Percentiles rank a stretch among this genome's conserved stretches.
Conservation (phyloP, 305 asterid genomes). For the Withania somnifera region DNA sequence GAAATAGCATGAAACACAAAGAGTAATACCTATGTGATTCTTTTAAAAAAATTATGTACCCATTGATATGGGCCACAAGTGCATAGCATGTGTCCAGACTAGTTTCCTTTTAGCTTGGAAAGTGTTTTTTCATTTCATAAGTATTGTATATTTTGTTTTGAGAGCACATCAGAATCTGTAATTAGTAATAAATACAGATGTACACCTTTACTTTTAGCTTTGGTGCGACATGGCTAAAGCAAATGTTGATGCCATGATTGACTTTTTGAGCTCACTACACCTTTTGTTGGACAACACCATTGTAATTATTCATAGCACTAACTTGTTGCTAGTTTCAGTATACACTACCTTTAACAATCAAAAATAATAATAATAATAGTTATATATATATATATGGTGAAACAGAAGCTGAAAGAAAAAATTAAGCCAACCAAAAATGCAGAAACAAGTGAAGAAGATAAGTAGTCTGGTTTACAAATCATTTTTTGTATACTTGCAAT, state of each 20-base stretch:
- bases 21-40: no score
- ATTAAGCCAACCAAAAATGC: neutral
- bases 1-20: no score
- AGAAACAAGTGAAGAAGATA: neutral
- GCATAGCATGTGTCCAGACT: no score
- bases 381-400: neutral
- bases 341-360: neutral
- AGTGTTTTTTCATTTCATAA: neutral
- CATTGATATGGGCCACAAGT: no score
- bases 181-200: neutral
- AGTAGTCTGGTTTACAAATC: neutral
- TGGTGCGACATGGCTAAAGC: neutral
- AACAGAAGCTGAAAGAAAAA: neutral
- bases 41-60: no score
- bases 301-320: neutral
- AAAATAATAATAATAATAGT: no score
- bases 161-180: neutral
- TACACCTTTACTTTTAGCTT: neutral
- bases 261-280: neutral
- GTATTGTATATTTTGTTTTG: neutral
- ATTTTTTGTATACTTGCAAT: neutral
- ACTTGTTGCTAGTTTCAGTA: neutral
- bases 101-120: neutral
- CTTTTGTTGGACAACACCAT: neutral
- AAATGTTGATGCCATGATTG: neutral